These are phyloP conservation scores for Pseudogymnoascus sp. DNA, from an alignment of 2,329 filamentous ascomycete genomes.

Conservation along the genomic window DNA sequence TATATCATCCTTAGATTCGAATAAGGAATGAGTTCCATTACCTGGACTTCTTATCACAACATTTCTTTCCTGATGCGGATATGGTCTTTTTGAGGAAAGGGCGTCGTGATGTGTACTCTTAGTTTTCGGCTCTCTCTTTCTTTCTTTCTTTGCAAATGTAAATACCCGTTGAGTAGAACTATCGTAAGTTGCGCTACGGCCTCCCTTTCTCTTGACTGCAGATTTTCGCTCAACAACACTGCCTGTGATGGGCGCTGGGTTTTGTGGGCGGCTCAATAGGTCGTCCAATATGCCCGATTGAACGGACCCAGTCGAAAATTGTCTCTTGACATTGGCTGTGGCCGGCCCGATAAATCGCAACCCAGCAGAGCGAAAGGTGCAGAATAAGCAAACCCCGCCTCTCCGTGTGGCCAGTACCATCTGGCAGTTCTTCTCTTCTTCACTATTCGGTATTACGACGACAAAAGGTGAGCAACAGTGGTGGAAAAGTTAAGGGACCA, in stretches of 20 bases:
- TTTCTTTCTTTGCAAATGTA: neutral
- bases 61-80: neutral
- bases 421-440: slow-evolving; percentile 17
- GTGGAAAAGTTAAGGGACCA: slow-evolving; percentile 3
- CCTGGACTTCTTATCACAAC: neutral
- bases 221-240: neutral
- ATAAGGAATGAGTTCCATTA: neutral
- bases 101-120: neutral
- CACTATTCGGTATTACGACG: neutral
- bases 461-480: neutral
- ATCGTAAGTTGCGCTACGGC: neutral
- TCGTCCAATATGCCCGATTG: slow-evolving; percentile 9
- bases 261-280: neutral
- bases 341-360: slow-evolving; percentile 23
- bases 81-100: neutral
- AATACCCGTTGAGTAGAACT: neutral
- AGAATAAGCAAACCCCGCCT: slow-evolving; percentile 34
- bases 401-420: slow-evolving; percentile 34
- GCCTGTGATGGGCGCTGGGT: neutral
- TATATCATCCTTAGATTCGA: neutral
- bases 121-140: neutral
- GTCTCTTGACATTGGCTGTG: slow-evolving; percentile 9
- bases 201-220: neutral
- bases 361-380: slow-evolving; percentile 30
- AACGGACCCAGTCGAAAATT: neutral